Percentiles rank a stretch among this genome's conserved stretches.
Evolutionary conservation across 2,329 filamentous ascomycete genomes (phyloP).

Genomic region (Colletotrichum eremochloae): DNA sequence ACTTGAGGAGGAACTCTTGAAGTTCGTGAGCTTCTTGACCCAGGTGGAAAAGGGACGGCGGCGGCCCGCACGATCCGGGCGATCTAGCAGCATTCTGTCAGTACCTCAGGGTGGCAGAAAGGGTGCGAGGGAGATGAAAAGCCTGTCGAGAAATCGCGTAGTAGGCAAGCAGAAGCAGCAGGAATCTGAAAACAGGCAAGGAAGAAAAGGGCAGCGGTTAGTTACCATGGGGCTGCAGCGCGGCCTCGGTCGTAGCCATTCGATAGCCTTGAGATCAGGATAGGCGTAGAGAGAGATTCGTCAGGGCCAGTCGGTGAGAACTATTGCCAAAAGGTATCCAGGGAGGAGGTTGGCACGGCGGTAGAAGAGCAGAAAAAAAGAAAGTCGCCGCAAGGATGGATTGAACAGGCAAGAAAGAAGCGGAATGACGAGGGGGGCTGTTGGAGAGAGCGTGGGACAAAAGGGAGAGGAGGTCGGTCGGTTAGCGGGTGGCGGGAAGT

Average conservation of each 20-base stretch:
- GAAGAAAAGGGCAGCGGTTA: background rate
- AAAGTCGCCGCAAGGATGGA: background rate
- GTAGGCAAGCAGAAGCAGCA: background rate
- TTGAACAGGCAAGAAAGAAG: background rate
- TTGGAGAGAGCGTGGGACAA: background rate
- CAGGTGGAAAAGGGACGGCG: constrained; percentile 91
- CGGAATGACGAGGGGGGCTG: constrained; percentile 18
- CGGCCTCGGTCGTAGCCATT: constrained; percentile 45
- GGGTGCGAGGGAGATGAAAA: constrained; percentile 13
- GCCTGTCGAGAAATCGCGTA: constrained; percentile 2
- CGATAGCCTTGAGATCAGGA: constrained; percentile 24
- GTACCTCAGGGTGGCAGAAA: constrained; percentile 38
- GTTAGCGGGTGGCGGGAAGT: background rate
- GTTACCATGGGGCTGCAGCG: constrained; percentile 44
- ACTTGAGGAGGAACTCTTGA: constrained; percentile 78
- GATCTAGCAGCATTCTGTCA: constrained; percentile 68
- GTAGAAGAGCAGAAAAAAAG: background rate
- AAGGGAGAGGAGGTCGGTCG: constrained; percentile 5
- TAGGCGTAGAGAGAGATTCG: background rate
- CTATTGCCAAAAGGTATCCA: background rate
- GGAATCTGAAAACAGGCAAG: background rate
- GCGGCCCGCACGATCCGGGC: constrained; percentile 71
- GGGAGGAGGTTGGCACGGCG: constrained; percentile 2
- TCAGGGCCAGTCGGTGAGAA: too few relatives aligned
- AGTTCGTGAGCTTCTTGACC: constrained; percentile 93